A percentile compares a stretch with the other conserved stretches of the same genome.
These are phyloP conservation scores for Bipolaris victoriae DNA, from an alignment of 2,329 filamentous ascomycete species.

Conservation along the genomic window DNA sequence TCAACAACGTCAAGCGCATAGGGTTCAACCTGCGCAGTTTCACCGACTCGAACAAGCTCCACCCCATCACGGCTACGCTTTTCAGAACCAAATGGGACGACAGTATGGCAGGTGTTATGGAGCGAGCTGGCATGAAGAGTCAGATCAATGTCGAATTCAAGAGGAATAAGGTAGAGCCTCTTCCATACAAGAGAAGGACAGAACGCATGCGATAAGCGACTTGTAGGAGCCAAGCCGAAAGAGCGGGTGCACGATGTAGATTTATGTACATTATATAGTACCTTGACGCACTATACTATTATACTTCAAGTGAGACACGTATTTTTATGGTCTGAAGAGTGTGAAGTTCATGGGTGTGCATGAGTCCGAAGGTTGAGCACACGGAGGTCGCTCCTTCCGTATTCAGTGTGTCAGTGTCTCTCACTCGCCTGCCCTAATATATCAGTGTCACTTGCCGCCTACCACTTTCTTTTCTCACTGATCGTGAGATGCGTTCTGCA, in stretches of 20 bases:
- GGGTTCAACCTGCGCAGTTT: slow-evolving; percentile 78
- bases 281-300: not conserved
- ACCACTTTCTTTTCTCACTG: too few species aligned
- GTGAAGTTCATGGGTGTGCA: not conserved
- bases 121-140: slow-evolving; percentile 73
- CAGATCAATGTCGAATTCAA: slow-evolving; percentile 80
- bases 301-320: not conserved
- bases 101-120: slow-evolving; percentile 85
- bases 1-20: slow-evolving; percentile 75
- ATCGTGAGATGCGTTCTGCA: not conserved
- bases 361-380: not conserved
- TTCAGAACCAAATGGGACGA: slow-evolving; percentile 94
- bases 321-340: not conserved
- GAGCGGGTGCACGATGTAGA: slow-evolving; percentile 15
- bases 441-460: too few species aligned
- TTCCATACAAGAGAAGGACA: slow-evolving; percentile 67
- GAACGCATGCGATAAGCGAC: slow-evolving; percentile 52
- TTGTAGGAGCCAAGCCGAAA: slow-evolving; percentile 6
- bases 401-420: not conserved
- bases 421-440: not conserved
- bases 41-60: slow-evolving; percentile 70
- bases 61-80: slow-evolving; percentile 80
- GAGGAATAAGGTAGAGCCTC: slow-evolving; percentile 73
- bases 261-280: slow-evolving; percentile 13
- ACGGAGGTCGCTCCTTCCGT: slow-evolving; percentile 8